phyloP scores from a whole-genome alignment of 305 asterid species.

The Fraxinus floribunda region DNA sequence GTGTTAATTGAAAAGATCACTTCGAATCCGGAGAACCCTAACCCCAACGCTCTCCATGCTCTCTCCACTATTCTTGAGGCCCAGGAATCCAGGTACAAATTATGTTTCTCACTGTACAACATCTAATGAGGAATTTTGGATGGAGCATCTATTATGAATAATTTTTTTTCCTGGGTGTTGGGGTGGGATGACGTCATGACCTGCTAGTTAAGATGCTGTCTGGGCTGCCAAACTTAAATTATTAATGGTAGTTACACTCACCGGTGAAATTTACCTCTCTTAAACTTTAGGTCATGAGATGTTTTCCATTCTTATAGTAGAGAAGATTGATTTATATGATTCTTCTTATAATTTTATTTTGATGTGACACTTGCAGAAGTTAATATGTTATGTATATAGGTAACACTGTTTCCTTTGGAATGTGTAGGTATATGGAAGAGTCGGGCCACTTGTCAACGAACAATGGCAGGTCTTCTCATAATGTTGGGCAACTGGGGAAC shows the following conservation, averaged over 20 bases:
- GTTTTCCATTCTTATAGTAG: not conserved
- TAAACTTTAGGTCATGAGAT: not conserved
- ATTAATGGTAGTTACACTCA: not conserved
- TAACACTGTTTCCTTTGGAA: constrained; percentile 19
- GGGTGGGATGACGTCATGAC: not conserved
- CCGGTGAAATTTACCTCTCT: not conserved
- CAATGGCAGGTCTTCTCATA: constrained; percentile 84
- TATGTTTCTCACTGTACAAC: constrained; percentile 13
- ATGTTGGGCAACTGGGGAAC: constrained; percentile 84
- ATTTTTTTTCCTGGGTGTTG: not conserved
- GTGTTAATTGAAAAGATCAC: constrained; percentile 75
- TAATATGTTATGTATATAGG: not conserved
- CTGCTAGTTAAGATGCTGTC: not conserved
- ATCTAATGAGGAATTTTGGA: not conserved
- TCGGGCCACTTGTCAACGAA: constrained; percentile 58
- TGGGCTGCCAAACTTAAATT: not conserved
- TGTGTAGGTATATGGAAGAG: constrained; percentile 76
- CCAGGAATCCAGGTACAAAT: constrained; percentile 66
- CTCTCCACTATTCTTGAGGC: constrained; percentile 79
- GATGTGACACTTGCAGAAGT: not conserved
- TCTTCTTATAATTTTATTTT: not conserved
- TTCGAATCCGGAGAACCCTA: constrained; percentile 77
- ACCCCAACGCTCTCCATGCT: constrained; percentile 71
- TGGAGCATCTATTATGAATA: not conserved
- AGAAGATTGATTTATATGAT: not conserved